Conservation (phyloP, 2,329 filamentous ascomycete genomes). For the Fusarium subglutinans region DNA sequence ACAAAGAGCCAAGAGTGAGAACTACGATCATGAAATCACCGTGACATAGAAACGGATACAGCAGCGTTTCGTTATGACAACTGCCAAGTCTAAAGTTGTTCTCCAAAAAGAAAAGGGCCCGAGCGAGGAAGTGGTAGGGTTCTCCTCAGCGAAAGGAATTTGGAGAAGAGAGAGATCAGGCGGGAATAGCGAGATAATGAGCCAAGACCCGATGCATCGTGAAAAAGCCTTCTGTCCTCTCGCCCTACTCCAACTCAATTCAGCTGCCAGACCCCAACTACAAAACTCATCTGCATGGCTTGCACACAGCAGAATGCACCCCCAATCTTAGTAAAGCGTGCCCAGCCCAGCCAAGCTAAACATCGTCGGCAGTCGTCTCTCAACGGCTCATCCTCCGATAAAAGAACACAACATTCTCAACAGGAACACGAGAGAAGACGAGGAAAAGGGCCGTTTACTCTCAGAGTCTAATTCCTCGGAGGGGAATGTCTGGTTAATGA, state of each 20-base stretch:
- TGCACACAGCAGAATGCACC: not conserved
- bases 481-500: slow-evolving; percentile 19
- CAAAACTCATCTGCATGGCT: not conserved
- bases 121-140: slow-evolving; percentile 4
- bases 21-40: slow-evolving; percentile 14
- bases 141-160: slow-evolving; percentile 30
- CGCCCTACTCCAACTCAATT: not conserved
- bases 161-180: slow-evolving; percentile 31
- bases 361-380: slow-evolving; percentile 11
- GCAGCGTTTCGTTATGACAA: slow-evolving; percentile 14
- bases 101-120: slow-evolving; percentile 27
- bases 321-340: not conserved
- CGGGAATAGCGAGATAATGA: slow-evolving; percentile 9
- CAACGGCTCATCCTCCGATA: not conserved
- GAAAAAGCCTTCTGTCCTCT: not conserved
- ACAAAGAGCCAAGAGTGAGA: not conserved
- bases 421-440: slow-evolving; percentile 2
- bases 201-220: not conserved
- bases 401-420: not conserved
- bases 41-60: not conserved
- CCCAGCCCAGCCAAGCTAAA: slow-evolving; percentile 9
- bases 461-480: not conserved
- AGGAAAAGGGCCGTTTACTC: slow-evolving; percentile 13
- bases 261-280: not conserved
- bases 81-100: slow-evolving; percentile 20